Base-by-base conservation (phyloP, 805 yeast species). In the Monosporozyma unispora region DNA sequence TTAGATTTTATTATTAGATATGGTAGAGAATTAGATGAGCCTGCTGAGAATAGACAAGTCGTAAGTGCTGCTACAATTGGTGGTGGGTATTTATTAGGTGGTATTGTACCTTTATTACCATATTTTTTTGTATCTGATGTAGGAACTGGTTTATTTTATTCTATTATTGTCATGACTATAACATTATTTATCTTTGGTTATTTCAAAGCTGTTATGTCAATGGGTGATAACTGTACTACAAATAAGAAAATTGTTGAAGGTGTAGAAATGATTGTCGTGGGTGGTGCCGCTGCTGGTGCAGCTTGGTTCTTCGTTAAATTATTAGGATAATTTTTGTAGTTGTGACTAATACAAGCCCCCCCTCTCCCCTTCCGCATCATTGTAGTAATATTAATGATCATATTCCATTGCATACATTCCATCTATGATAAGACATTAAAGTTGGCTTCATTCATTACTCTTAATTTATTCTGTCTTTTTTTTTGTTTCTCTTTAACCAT, bases 241-340 rank as follows among this genome's bases (percentile, higher is more conserved):
- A 59, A 63, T 54, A 79, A 78, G 54, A 84, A 83, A 61, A 69
- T 84, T 3, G 70, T 73, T 47, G 96, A 90, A 67, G 98, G 97
- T 42, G 50, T 84, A 18, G 95, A 88, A 69, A 91, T 93, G 98
- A 81, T 88, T 48, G 68, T 84, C n/a, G 90, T 87, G 46, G 99
- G 99, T 38, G 95, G 97, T n/a, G 71, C 85, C 29, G 98, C 99
- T 21, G 98, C 99, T 4, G 95, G 96, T 4, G 86, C 95, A 22
- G 99, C 99, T 10, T 91, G 96, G 96, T 80, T 79, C 43, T 78
- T 90, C 63, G 99, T 91, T 31, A 84, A 81, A 64, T 66, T 83
- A 54, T 81, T 91, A 52, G 96, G 61, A 45, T 58, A 52, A 52
- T 19, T n/a, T n/a, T n/a, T n/a, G n/a, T n/a, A n/a, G n/a, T n/a